Conservation (phyloP, 2,329 filamentous ascomycete genomes). For the Colletotrichum eremochloae region DNA sequence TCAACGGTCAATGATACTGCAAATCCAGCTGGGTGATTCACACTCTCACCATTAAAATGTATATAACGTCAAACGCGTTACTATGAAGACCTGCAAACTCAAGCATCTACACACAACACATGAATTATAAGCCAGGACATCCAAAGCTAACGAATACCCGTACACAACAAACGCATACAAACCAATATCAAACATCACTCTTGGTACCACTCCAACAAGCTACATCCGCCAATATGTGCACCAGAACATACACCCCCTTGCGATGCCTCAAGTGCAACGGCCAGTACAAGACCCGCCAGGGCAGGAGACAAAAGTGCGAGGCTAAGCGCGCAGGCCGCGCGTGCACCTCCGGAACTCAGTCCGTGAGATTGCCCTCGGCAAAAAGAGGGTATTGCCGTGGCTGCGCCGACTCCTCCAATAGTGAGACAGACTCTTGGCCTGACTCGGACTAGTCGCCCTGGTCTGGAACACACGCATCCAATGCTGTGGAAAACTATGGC, state of each 20-base stretch:
- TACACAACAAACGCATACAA: not conserved
- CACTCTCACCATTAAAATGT: not conserved
- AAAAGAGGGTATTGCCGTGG: slow-evolving; percentile 1
- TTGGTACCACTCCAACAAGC: too few relatives aligned
- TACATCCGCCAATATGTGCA: slow-evolving; percentile 4
- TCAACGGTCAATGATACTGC: rapidly evolving
- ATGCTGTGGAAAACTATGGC: too few relatives aligned
- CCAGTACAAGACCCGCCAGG: not conserved
- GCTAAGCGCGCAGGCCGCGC: not conserved
- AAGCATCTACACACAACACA: not conserved
- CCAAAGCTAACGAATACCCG: not conserved
- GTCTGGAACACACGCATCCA: too few relatives aligned
- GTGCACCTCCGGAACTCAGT: not conserved
- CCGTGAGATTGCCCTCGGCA: not conserved
- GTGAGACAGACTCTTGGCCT: not conserved
- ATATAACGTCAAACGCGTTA: not conserved
- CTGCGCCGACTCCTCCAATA: not conserved
- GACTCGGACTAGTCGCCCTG: not conserved
- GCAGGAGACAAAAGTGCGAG: not conserved
- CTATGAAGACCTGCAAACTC: not conserved
- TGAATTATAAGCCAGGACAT: not conserved
- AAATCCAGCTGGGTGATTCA: not conserved
- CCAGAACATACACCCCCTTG: not conserved
- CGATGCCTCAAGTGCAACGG: slow-evolving; percentile 5
- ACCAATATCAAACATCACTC: not conserved